phyloP scores from a whole-genome alignment of 139 green algal genomes.

The Penium margaritaceum region DNA sequence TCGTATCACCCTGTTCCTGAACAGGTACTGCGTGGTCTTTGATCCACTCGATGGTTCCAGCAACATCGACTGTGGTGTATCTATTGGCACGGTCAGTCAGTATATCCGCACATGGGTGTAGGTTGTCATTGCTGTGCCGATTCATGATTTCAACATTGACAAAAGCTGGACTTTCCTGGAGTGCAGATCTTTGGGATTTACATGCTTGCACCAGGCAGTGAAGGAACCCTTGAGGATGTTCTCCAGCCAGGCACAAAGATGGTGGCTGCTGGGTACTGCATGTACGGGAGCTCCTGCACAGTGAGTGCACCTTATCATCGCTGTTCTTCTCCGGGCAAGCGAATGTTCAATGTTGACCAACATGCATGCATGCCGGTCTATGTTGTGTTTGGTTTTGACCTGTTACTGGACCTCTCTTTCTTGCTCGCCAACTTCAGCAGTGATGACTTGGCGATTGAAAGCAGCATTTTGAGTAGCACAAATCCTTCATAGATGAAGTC shows the following conservation, averaged over 20 bases:
- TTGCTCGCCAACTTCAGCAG: too few relatives aligned
- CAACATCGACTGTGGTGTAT: conserved; percentile 90
- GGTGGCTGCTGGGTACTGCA: conserved; percentile 81
- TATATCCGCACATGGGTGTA: neutral
- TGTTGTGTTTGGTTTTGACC: too few relatives aligned
- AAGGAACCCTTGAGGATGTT: conserved; percentile 44
- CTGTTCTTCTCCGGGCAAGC: neutral
- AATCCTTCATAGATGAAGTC: too few relatives aligned
- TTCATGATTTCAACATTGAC: neutral
- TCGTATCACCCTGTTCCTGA: neutral
- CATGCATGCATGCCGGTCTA: too few relatives aligned
- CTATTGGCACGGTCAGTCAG: conserved; percentile 60
- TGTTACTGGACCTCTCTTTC: too few relatives aligned
- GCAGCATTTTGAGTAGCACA: too few relatives aligned
- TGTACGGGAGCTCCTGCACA: conserved; percentile 73
- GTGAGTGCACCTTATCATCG: neutral
- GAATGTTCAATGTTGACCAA: too few relatives aligned
- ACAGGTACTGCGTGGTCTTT: conserved; percentile 69
- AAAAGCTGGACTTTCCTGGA: neutral
- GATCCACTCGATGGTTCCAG: conserved; percentile 91
- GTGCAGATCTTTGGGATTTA: conserved; percentile 89
- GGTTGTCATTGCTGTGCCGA: too few relatives aligned
- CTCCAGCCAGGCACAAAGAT: conserved; percentile 77
- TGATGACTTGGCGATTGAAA: too few relatives aligned
- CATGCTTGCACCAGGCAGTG: conserved; percentile 15